These are phyloP conservation scores for Lipomyces lipofer DNA, from an alignment of 805 yeast species.

Conservation along the genomic window DNA sequence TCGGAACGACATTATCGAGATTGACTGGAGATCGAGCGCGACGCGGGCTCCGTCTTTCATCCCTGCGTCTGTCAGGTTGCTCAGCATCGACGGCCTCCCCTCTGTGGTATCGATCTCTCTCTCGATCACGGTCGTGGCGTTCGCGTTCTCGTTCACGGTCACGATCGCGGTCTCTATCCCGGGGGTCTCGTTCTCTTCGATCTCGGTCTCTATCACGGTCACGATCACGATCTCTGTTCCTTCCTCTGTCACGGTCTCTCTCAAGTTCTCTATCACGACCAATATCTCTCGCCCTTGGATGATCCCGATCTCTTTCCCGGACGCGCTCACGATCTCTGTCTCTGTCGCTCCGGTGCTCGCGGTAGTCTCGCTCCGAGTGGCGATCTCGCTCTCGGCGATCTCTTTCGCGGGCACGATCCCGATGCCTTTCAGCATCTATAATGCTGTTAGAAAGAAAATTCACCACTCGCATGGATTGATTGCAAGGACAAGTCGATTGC, in stretches of 20 bases:
- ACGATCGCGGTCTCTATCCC: conserved; percentile 21
- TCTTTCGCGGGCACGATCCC: conserved; percentile 29
- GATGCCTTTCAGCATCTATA: conserved; percentile 29
- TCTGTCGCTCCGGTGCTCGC: conserved; percentile 31
- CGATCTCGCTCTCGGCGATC: conserved; percentile 29
- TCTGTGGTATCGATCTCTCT: neutral
- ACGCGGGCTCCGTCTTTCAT: conserved; percentile 9
- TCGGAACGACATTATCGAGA: conserved; percentile 46
- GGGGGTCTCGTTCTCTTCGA: conserved; percentile 4
- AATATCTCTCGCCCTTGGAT: too few species aligned
- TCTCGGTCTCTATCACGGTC: conserved; percentile 30
- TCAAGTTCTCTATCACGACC: conserved; percentile 30
- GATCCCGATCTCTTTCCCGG: conserved; percentile 22
- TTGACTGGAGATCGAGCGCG: conserved; percentile 34
- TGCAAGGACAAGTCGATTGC: neutral
- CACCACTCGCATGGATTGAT: neutral
- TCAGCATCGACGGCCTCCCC: conserved; percentile 3
- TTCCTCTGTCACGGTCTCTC: conserved; percentile 24
- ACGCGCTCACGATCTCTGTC: conserved; percentile 32
- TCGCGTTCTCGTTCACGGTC: conserved; percentile 26
- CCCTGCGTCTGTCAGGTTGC: conserved; percentile 9
- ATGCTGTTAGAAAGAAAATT: neutral
- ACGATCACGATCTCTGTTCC: conserved; percentile 24
- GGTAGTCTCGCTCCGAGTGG: conserved; percentile 16
- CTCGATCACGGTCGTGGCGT: conserved; percentile 14